Evolutionary conservation across 2,329 filamentous ascomycete genomes (phyloP).

Genomic region (Fusarium scirpi): DNA sequence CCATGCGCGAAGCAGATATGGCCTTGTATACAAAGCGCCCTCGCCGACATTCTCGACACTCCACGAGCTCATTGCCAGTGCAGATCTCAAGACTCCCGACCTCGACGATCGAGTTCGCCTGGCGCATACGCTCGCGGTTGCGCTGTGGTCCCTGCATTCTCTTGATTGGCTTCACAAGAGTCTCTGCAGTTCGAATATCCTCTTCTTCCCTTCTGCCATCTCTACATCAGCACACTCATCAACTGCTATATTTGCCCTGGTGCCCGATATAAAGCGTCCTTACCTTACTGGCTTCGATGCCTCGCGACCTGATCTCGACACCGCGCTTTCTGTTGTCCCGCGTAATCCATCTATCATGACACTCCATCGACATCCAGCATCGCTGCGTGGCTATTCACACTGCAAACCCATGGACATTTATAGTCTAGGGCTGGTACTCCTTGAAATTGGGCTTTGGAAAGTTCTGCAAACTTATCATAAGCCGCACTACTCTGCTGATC

Average conservation of each 20-base stretch:
- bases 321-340: conserved; percentile 61
- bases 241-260: conserved; percentile 51
- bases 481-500: conserved; percentile 56
- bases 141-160: conserved; percentile 63
- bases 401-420: conserved; percentile 66
- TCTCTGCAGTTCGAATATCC: conserved; percentile 64
- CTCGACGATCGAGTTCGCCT: conserved; percentile 58
- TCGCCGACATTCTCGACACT: conserved; percentile 54
- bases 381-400: conserved; percentile 56
- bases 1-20: conserved; percentile 53
- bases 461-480: conserved; percentile 56
- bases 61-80: conserved; percentile 54
- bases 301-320: conserved; percentile 63
- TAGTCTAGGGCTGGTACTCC: conserved; percentile 62
- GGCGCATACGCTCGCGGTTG: conserved; percentile 57
- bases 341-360: conserved; percentile 57
- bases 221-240: conserved; percentile 51
- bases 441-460: conserved; percentile 65
- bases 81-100: conserved; percentile 58
- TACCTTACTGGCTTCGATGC: conserved; percentile 68
- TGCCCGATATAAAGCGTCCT: conserved; percentile 57
- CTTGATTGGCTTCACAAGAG: conserved; percentile 70
- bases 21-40: conserved; percentile 58
- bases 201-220: conserved; percentile 63
- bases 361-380: conserved; percentile 61